Conservation (phyloP, 2,329 filamentous ascomycete species). For the Talaromyces piceae region DNA sequence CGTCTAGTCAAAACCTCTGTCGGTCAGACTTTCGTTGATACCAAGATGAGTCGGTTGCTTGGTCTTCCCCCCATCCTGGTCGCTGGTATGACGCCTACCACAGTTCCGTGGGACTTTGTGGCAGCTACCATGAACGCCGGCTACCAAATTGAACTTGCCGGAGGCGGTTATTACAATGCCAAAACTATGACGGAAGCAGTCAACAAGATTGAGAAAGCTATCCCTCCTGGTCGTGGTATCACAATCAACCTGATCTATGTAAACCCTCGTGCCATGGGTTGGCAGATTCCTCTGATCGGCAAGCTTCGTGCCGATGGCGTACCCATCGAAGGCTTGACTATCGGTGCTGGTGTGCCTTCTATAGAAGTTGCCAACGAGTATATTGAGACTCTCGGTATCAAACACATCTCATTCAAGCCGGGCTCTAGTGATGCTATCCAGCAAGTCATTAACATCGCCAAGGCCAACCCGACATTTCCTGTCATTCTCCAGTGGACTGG, state of each 20-base stretch:
- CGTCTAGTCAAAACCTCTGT: slow-evolving; percentile 80
- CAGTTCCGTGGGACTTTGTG: slow-evolving; percentile 85
- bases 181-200: slow-evolving; percentile 77
- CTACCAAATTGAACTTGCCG: slow-evolving; percentile 87
- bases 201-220: slow-evolving; percentile 73
- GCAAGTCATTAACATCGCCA: slow-evolving; percentile 83
- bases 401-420: slow-evolving; percentile 92
- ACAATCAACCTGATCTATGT: slow-evolving; percentile 88
- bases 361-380: slow-evolving; percentile 91
- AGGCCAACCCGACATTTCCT: slow-evolving; percentile 90
- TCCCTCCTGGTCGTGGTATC: slow-evolving; percentile 79
- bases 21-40: slow-evolving; percentile 88
- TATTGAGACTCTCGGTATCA: slow-evolving; percentile 83
- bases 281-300: slow-evolving; percentile 81
- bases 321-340: slow-evolving; percentile 84
- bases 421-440: slow-evolving; percentile 85
- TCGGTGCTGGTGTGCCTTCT: slow-evolving; percentile 87
- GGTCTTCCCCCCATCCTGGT: slow-evolving; percentile 84
- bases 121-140: slow-evolving; percentile 88
- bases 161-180: slow-evolving; percentile 81
- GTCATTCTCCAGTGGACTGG: slow-evolving; percentile 92
- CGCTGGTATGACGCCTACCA: slow-evolving; percentile 87
- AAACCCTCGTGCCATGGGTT: slow-evolving; percentile 79
- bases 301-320: slow-evolving; percentile 76
- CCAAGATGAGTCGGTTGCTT: slow-evolving; percentile 84